Percentiles rank a stretch among this genome's conserved stretches.
phyloP scores from a whole-genome alignment of 176 grass and related monocot genomes.

The Urochloa ruziziensis region DNA sequence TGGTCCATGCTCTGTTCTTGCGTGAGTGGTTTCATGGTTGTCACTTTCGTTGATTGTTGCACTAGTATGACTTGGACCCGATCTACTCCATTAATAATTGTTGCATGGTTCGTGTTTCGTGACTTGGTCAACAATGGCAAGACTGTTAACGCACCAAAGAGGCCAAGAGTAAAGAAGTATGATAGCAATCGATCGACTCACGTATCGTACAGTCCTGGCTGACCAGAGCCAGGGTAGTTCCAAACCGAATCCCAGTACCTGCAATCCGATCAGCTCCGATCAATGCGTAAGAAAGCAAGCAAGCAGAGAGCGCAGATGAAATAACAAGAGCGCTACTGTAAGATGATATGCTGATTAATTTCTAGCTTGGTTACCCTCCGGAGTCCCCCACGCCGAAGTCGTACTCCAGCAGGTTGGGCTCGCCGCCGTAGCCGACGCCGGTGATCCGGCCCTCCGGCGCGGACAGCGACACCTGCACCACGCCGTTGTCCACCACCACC shows the following conservation, averaged over 20 bases:
- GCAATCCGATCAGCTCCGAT: background rate
- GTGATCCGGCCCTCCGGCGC: conserved; percentile 53
- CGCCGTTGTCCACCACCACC: conserved; percentile 73
- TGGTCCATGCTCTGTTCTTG: background rate
- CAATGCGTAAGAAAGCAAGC: too few species aligned
- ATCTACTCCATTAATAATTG: background rate
- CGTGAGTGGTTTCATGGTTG: background rate
- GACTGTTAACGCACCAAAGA: background rate
- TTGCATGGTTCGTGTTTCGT: too few species aligned
- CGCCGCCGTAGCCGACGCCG: conserved; percentile 49
- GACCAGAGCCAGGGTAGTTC: conserved; percentile 29
- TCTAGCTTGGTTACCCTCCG: conserved; percentile 52
- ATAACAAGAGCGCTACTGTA: background rate
- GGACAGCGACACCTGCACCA: conserved; percentile 55
- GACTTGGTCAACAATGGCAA: background rate
- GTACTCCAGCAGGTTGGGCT: conserved; percentile 43
- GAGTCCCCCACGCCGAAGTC: background rate
- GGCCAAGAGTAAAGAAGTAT: background rate
- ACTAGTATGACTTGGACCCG: background rate
- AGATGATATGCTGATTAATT: background rate
- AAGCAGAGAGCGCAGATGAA: background rate
- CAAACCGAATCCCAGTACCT: conserved; percentile 74
- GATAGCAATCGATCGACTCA: conserved; percentile 28
- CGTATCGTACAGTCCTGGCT: conserved; percentile 12
- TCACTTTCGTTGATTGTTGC: background rate